Percentiles rank a stretch among this genome's conserved stretches.
Conservation (phyloP, 2,329 filamentous ascomycete genomes). For the Nemania sp. region DNA sequence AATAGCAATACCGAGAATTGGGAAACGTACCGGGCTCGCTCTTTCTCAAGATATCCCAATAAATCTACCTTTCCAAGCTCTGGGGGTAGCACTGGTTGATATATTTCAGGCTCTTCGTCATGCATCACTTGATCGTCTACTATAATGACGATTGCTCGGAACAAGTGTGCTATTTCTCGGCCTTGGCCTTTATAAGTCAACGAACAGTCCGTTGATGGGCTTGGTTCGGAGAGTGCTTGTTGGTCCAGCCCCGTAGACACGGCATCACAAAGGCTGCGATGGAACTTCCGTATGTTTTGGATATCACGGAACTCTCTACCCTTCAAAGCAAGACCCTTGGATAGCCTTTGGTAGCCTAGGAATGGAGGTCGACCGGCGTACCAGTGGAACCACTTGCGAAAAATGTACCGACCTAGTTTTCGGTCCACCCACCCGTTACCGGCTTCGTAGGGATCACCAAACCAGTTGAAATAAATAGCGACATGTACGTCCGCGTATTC, state of each 20-base stretch:
- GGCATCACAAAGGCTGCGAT: no score
- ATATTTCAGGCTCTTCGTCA: not conserved
- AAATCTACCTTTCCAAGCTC: no score
- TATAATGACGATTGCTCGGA: slow-evolving; percentile 1
- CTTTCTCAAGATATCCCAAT: not conserved
- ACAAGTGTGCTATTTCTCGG: not conserved
- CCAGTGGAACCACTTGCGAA: not conserved
- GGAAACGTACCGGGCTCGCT: not conserved
- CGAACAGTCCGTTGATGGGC: no score
- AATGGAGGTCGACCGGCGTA: not conserved
- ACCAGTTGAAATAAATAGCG: not conserved
- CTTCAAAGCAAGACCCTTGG: not conserved
- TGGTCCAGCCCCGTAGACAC: no score
- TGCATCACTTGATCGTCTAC: not conserved
- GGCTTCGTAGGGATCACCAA: not conserved
- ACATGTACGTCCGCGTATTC: slow-evolving; percentile 3
- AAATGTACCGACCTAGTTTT: not conserved
- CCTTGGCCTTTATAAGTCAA: not conserved
- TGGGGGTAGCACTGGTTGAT: no score
- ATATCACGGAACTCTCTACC: not conserved
- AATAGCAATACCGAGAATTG: not conserved
- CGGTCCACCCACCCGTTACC: not conserved
- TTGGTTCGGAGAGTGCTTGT: no score
- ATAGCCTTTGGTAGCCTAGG: not conserved
- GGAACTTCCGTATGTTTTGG: not conserved